Percentiles rank a stretch among this genome's conserved stretches.
Conservation (phyloP, 108 stramenopile species). For the Seminavis robusta region DNA sequence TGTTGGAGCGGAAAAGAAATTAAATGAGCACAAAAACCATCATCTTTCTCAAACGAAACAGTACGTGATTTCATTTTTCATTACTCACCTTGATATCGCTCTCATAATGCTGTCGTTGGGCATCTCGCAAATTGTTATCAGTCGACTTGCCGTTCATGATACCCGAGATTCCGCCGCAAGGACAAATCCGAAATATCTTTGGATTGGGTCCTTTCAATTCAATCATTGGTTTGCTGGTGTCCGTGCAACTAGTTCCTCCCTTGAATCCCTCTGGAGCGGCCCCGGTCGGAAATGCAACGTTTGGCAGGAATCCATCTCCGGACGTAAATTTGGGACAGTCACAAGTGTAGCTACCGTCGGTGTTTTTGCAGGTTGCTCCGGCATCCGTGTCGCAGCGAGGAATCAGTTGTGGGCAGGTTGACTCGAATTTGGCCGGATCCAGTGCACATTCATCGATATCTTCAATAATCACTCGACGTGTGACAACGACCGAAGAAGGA, state of each 20-base stretch:
- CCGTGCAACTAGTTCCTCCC: slow-evolving; percentile 87
- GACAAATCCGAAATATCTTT: slow-evolving; percentile 67
- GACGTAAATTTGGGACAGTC: slow-evolving; percentile 75
- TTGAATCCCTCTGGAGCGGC: slow-evolving; percentile 54
- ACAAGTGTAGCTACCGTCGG: slow-evolving; percentile 84
- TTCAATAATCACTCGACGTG: slow-evolving; percentile 80
- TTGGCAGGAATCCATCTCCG: slow-evolving; percentile 81
- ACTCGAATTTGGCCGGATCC: slow-evolving; percentile 31
- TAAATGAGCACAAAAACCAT: slow-evolving; percentile 6
- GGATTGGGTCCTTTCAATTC: slow-evolving; percentile 78
- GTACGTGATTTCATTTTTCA: no score
- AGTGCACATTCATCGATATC: slow-evolving; percentile 88
- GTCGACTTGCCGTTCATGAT: slow-evolving; percentile 30
- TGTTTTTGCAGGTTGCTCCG: slow-evolving; percentile 81
- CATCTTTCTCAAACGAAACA: no score
- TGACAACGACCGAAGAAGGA: slow-evolving; percentile 53
- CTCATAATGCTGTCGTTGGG: slow-evolving; percentile 57
- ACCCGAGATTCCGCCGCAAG: slow-evolving; percentile 59
- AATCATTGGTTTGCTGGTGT: slow-evolving; percentile 80
- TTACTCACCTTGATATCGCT: slow-evolving; percentile 62
- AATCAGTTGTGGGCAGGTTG: slow-evolving; percentile 61
- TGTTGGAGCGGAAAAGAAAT: slow-evolving; percentile 8
- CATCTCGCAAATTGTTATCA: slow-evolving; percentile 24
- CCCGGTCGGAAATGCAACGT: slow-evolving; percentile 16
- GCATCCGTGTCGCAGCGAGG: slow-evolving; percentile 77